phyloP scores from a whole-genome alignment of 179 eudicot genomes.

The Kewa caespitosa region DNA sequence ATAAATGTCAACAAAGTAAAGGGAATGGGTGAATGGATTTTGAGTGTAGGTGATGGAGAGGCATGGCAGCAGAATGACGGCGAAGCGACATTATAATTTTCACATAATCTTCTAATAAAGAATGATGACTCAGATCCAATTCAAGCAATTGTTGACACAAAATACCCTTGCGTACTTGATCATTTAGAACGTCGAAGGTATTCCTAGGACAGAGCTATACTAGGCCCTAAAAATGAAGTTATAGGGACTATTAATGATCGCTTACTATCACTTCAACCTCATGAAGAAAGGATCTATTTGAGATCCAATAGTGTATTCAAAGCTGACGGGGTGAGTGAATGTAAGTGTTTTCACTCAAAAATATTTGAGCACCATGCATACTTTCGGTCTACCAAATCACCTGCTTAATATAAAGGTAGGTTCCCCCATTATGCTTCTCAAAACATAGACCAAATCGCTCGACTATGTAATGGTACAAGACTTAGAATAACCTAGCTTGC shows the following conservation, averaged over 20 bases:
- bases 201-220: slow-evolving; percentile 19
- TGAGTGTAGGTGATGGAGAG: neutral
- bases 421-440: neutral
- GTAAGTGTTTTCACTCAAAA: neutral
- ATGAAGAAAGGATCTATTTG: neutral
- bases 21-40: neutral
- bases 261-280: neutral
- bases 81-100: slow-evolving; percentile 8
- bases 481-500: neutral
- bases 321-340: neutral
- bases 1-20: no score
- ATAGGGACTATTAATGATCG: neutral
- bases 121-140: neutral
- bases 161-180: neutral
- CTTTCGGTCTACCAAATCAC: neutral
- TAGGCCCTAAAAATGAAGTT: slow-evolving; percentile 3
- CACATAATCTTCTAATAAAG: slow-evolving; percentile 8
- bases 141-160: slow-evolving; percentile 4
- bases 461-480: neutral
- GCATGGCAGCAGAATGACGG: neutral
- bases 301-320: neutral
- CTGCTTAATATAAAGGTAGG: neutral
- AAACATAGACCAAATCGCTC: neutral
- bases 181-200: neutral
- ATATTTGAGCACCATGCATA: neutral